Percentiles rank a stretch among this genome's conserved stretches.
phyloP scores from a whole-genome alignment of 2,329 filamentous ascomycete species.

The Sclerotinia subarctica region DNA sequence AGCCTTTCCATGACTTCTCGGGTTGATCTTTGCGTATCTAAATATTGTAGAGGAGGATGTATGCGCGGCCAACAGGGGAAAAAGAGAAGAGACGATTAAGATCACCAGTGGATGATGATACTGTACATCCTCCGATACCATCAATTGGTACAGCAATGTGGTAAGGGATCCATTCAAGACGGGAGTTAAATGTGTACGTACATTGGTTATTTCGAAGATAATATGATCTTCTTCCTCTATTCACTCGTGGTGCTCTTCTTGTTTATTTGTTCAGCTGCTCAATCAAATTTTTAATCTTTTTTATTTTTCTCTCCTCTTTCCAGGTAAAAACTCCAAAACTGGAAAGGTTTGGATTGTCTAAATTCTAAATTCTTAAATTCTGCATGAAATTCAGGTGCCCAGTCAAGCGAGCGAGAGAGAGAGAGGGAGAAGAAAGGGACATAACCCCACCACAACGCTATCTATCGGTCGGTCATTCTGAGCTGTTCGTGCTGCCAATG shows the following conservation, averaged over 20 bases:
- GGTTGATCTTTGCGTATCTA: constrained; percentile 18
- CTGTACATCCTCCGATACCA: not conserved
- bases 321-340: not conserved
- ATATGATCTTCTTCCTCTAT: not conserved
- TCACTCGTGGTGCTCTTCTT: not conserved
- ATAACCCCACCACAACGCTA: constrained; percentile 15
- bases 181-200: not conserved
- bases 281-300: too few species aligned
- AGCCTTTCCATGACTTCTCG: not conserved
- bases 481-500: not conserved
- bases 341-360: not conserved
- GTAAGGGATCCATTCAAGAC: not conserved
- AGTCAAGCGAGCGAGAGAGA: constrained; percentile 9
- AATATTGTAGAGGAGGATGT: not conserved
- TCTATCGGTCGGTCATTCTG: constrained; percentile 13
- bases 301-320: not conserved
- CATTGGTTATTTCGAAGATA: not conserved
- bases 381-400: not conserved
- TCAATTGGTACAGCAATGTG: not conserved
- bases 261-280: not conserved
- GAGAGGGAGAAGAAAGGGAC: too few species aligned
- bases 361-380: not conserved
- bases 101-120: too few species aligned
- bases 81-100: not conserved
- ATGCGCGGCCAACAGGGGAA: not conserved